phyloP scores from a whole-genome alignment of 768 basidiomycete genomes.

The Russula abietina region DNA sequence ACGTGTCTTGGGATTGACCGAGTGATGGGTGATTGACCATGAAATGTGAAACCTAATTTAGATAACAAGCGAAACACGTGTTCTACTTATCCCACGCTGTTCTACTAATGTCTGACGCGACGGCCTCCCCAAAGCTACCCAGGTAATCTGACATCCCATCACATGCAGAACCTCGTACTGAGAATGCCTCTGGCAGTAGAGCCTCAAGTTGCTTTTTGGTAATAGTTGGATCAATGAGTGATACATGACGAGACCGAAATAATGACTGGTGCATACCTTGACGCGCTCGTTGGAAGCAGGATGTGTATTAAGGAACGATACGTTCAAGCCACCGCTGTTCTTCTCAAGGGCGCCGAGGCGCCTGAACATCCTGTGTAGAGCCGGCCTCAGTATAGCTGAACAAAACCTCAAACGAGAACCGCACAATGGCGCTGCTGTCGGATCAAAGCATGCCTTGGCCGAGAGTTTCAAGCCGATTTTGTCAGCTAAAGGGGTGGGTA shows the following conservation, averaged over 20 bases:
- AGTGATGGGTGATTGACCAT: background rate
- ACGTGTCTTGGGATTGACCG: background rate
- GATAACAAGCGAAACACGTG: background rate
- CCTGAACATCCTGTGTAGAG: constrained; percentile 50
- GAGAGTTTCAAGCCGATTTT: constrained; percentile 76
- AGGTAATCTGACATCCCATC: constrained; percentile 26
- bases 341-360: constrained; percentile 58
- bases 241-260: background rate
- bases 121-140: constrained; percentile 6
- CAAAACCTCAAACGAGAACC: constrained; percentile 22
- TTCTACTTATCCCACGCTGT: background rate
- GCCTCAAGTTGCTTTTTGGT: constrained; percentile 38
- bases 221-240: background rate
- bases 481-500: constrained; percentile 52
- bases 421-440: constrained; percentile 66
- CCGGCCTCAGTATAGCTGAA: background rate
- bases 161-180: constrained; percentile 52
- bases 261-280: constrained; percentile 41
- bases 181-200: constrained; percentile 51
- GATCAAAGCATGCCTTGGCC: constrained; percentile 83
- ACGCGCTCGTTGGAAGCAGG: constrained; percentile 69
- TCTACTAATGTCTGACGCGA: background rate
- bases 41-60: background rate
- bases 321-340: constrained; percentile 24
- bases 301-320: constrained; percentile 76